Conservation (phyloP, 768 basidiomycete genomes). For the Pleurotus giganteus region DNA sequence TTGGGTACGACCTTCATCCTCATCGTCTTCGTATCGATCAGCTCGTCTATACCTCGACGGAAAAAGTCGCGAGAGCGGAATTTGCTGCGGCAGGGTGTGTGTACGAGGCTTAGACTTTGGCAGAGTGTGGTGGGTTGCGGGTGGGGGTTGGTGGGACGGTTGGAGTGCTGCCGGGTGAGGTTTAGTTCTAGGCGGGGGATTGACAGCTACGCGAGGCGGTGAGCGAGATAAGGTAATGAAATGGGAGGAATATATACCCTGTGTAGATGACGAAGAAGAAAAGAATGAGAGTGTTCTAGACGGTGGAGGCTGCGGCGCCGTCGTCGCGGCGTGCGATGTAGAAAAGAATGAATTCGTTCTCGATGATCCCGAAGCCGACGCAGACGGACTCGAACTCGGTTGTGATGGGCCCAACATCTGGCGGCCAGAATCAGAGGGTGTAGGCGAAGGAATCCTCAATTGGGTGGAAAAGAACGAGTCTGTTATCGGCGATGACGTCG, state of each 20-base stretch:
- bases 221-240: neutral
- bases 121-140: slow-evolving; percentile 17
- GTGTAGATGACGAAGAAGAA: neutral
- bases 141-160: slow-evolving; percentile 2
- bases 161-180: neutral
- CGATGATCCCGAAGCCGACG: too few relatives aligned
- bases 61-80: slow-evolving; percentile 33
- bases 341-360: too few relatives aligned
- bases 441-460: neutral
- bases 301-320: neutral
- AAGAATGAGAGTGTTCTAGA: neutral
- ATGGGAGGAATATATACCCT: neutral
- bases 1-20: neutral
- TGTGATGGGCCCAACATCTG: too few relatives aligned
- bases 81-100: slow-evolving; percentile 17
- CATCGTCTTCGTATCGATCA: too few relatives aligned
- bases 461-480: neutral
- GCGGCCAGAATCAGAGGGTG: neutral
- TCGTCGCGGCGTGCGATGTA: too few relatives aligned
- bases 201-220: neutral
- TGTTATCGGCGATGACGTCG: neutral
- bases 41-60: slow-evolving; percentile 35
- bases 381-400: too few relatives aligned
- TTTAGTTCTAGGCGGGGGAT: neutral
- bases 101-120: slow-evolving; percentile 11